Evolutionary conservation across 78 protist species (phyloP), one percentile per base, ranked within the genome.

Genomic region (Dictyostelium brefeldianum): DNA sequence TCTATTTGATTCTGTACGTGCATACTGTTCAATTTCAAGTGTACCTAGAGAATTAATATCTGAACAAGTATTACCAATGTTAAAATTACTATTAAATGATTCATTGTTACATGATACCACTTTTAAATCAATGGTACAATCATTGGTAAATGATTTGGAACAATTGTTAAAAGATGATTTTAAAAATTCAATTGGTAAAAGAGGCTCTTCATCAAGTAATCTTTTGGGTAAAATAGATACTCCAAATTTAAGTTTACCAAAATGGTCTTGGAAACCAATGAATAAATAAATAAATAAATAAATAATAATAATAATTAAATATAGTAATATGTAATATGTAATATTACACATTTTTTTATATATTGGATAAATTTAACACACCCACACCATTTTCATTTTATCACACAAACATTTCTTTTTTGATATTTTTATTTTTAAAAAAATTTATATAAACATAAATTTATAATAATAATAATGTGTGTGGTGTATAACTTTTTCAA

Each of bases 201-300:
- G 47, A 46, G 47, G 47, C n/a, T 46, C 4, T 71, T 41, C 51
- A 6, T 20, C 50, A 6, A 31, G 51, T 27, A 75, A n/a, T 41
- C 56, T 71, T 9, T 14, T 51, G 7, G n/a, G 50, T 48, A 48
- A 75, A 75, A 54, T 54, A 36, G 70, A 78, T 36, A 31, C 87
- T 22, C 91, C 80, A 27, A 29, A 71, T 53, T 59, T 82, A 20
- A n/a, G 27, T 50, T 53, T 82, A 18, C 59, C 78, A 69, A 85
- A 85, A 17, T 85, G 92, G 92, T 70, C 79, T 65, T 85, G 92
- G 92, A 85, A 85, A 73, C 31, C 25, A 46, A 73, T 73, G 47
- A 73, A 73, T 73, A 36, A 73, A n/a, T 43, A n/a, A 71, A 43
- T 18, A n/a, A 47, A 73, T 41, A 73, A 31, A 73, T n/a, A n/a